phyloP scores from a whole-genome alignment of 306 rosid genomes.

The Clitoria ternatea region DNA sequence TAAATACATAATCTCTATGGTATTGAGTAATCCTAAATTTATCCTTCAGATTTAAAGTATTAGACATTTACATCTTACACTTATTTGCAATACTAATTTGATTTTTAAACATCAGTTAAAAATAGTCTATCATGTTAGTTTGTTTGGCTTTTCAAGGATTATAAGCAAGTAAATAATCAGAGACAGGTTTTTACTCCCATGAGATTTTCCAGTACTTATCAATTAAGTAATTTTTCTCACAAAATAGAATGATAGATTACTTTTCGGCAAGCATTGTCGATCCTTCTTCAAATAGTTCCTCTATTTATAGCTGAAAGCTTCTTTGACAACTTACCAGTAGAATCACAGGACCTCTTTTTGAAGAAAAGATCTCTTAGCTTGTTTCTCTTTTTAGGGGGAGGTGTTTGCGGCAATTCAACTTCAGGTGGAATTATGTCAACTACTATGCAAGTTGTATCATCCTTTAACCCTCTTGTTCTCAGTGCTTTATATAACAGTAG shows the following conservation, averaged over 20 bases:
- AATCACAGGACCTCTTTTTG: conserved; percentile 53
- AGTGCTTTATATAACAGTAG: conserved; percentile 55
- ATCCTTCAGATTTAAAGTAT: no score
- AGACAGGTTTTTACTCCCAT: no score
- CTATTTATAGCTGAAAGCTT: conserved; percentile 72
- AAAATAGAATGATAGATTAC: conserved; percentile 30
- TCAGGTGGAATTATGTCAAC: conserved; percentile 81
- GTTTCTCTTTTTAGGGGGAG: conserved; percentile 63
- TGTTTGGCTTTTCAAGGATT: no score
- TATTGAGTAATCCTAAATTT: no score
- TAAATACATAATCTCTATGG: no score
- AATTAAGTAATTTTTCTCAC: not conserved
- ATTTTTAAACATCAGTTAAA: no score
- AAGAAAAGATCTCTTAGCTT: conserved; percentile 55
- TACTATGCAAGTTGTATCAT: no score
- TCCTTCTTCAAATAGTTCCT: no score
- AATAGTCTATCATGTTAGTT: no score
- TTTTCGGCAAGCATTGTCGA: conserved; percentile 97
- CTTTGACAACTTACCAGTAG: conserved; percentile 58
- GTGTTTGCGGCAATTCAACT: conserved; percentile 36
- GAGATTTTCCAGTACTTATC: not conserved
- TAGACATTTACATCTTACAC: no score
- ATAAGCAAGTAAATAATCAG: no score
- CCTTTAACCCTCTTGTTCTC: conserved; percentile 77
- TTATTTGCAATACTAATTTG: no score